phyloP scores from a whole-genome alignment of 345 rosid genomes.

The Garcia nutans region DNA sequence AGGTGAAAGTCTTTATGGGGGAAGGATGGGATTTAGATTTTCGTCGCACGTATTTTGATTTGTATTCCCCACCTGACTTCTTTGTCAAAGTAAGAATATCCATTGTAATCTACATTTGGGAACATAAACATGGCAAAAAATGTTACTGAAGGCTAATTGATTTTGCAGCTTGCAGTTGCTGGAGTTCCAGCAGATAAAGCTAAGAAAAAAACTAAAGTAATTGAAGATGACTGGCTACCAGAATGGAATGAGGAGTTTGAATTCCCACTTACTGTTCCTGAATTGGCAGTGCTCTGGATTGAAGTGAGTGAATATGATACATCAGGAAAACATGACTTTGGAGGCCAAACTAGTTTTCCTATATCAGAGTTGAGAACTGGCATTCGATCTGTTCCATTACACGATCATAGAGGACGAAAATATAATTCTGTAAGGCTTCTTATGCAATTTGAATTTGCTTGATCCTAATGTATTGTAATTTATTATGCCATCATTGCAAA shows the following conservation, averaged over 20 bases:
- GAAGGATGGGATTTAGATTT: constrained; percentile 36
- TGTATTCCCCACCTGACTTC: constrained; percentile 34
- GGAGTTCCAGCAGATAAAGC: constrained; percentile 44
- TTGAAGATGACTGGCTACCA: constrained; percentile 33
- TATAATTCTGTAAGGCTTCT: constrained; percentile 36
- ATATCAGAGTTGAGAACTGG: constrained; percentile 42
- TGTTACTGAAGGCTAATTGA: constrained; percentile 7
- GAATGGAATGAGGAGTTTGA: constrained; percentile 44
- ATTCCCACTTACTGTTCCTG: constrained; percentile 46
- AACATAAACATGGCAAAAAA: neutral
- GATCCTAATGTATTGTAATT: constrained; percentile 25
- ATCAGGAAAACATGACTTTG: constrained; percentile 44
- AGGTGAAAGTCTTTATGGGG: constrained; percentile 29
- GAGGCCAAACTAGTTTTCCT: constrained; percentile 48
- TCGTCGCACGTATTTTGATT: constrained; percentile 28
- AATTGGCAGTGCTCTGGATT: constrained; percentile 54
- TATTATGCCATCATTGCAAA: neutral
- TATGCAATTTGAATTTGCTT: constrained; percentile 41
- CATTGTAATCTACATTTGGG: neutral
- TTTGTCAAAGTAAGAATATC: constrained; percentile 17
- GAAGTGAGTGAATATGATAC: constrained; percentile 46
- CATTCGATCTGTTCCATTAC: constrained; percentile 40
- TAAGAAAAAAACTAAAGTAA: constrained; percentile 16
- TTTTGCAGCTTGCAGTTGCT: constrained; percentile 49
- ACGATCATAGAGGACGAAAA: constrained; percentile 26